Base-by-base conservation (phyloP, 345 rosid genomes). In the Firmiana major region DNA sequence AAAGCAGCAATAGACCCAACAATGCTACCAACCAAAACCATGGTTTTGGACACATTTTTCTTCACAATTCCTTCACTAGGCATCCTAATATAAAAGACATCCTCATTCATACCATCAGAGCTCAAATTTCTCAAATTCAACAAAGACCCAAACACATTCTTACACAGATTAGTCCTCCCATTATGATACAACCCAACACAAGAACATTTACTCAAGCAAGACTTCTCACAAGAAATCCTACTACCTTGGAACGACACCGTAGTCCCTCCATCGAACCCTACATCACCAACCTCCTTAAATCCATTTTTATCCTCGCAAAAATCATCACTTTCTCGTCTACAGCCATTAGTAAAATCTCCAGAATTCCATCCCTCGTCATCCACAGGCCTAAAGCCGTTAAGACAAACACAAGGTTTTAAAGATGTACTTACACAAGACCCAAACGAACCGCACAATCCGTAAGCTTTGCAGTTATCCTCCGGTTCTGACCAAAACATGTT, bases 151-250 rank as follows among this genome's bases (percentile, higher is more conserved):
- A 83, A 84, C 48, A 90, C 46, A 51, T 82, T 86, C 81, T 82
- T 90, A 82, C 96, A 91, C 34, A 77, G 66, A 83, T 82, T 84
- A 58, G 80, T 81, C 79, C 79, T 80, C 22, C 34, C 80, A 66
- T 91, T 77, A 43, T 91, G 84, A 62, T 76, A 83, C 77, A 90
- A 84, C 28, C 92, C 97, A 26, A 87, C 77, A 80, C 98, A 93
- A 57, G 92, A 93, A 79, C 93, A 85, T 77, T 88, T 88, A 17
- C 78, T 72, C 74, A 90, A 73, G 64, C 98, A 93, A 24, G 74
- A 78, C 26, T 75, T 85, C 81, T 83, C 85, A 64, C 97, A 91
- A 22, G 53, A 55, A 75, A 85, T 87, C 81, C 79, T 81, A 70
- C 84, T 82, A 31, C 85, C 90, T 16, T 73, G 73, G 75, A 77